phyloP scores from a whole-genome alignment of 2,329 filamentous ascomycete genomes.

The Tolypocladium album region DNA sequence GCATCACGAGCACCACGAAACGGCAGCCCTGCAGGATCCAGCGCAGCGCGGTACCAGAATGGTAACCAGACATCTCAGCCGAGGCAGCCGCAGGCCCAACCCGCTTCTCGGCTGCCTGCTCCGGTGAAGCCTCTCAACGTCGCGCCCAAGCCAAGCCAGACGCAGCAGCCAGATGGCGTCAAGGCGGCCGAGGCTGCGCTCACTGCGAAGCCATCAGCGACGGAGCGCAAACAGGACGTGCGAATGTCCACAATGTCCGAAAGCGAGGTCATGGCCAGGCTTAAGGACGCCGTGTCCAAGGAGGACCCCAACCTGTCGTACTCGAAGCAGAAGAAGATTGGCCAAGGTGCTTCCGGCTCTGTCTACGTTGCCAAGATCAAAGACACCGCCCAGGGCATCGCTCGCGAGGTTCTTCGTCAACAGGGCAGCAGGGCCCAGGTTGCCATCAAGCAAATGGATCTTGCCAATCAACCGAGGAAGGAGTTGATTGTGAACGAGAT shows the following conservation, averaged over 20 bases:
- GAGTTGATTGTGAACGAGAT: slow-evolving; percentile 99
- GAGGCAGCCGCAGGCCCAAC: slow-evolving; percentile 33
- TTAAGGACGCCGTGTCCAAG: slow-evolving; percentile 90
- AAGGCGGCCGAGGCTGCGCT: slow-evolving; percentile 86
- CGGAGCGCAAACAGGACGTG: slow-evolving; percentile 78
- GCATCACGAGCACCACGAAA: slow-evolving; percentile 33
- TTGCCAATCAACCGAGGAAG: slow-evolving; percentile 92
- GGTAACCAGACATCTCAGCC: slow-evolving; percentile 39
- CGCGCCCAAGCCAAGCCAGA: slow-evolving; percentile 48
- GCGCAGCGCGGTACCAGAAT: slow-evolving; percentile 48
- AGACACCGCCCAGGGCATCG: slow-evolving; percentile 77
- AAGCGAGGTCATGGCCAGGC: slow-evolving; percentile 89
- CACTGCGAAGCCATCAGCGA: slow-evolving; percentile 64
- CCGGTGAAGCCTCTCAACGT: slow-evolving; percentile 74
- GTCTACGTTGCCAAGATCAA: slow-evolving; percentile 97
- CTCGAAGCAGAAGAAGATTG: slow-evolving; percentile 99
- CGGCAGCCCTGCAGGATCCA: slow-evolving; percentile 34
- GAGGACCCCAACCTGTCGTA: slow-evolving; percentile 92
- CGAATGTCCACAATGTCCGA: slow-evolving; percentile 99
- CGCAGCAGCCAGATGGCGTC: slow-evolving; percentile 51
- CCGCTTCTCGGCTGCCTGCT: slow-evolving; percentile 41
- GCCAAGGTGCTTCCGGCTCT: slow-evolving; percentile 92
- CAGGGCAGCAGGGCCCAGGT: slow-evolving; percentile 81
- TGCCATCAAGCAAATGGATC: slow-evolving; percentile 99
- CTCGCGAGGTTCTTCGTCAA: slow-evolving; percentile 65